Evolutionary conservation across 2,329 filamentous ascomycete species (phyloP).

Genomic region (Gyromitra esculenta): DNA sequence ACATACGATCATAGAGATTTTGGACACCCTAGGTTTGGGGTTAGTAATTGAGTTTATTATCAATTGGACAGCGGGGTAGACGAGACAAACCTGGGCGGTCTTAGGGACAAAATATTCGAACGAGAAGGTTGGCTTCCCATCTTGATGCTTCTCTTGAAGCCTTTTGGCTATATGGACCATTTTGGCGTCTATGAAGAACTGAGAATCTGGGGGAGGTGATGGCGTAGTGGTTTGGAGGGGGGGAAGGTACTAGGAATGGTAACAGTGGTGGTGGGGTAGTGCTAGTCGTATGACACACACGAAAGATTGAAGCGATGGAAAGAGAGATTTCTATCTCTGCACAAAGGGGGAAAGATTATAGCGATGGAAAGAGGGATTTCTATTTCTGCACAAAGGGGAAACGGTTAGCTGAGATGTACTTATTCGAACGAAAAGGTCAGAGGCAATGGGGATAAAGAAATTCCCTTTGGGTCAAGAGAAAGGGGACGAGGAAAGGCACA

Average conservation of each 20-base stretch:
- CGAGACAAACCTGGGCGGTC: conserved; percentile 73
- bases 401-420: conserved; percentile 16
- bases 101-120: conserved; percentile 99
- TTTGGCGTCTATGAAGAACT: conserved; percentile 6
- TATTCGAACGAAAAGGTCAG: conserved; percentile 2
- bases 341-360: conserved; percentile 10
- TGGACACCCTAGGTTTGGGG: conserved; percentile 74
- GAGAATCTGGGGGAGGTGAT: conserved; percentile 18
- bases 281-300: conserved; percentile 27
- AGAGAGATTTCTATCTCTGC: neutral
- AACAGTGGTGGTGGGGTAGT: conserved; percentile 22
- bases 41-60: conserved; percentile 51
- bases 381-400: conserved; percentile 1
- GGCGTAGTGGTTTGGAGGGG: conserved; percentile 13
- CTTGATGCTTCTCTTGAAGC: conserved; percentile 77
- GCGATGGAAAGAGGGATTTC: conserved; percentile 6
- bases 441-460: neutral
- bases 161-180: conserved; percentile 91
- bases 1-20: conserved; percentile 89
- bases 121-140: conserved; percentile 87
- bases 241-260: neutral
- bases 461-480: neutral
- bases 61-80: conserved; percentile 8
- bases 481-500: conserved; percentile 24
- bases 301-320: conserved; percentile 22